Evolutionary conservation across 202 grass and related monocot genomes (phyloP).

Genomic region (Saccharum hybrid): DNA sequence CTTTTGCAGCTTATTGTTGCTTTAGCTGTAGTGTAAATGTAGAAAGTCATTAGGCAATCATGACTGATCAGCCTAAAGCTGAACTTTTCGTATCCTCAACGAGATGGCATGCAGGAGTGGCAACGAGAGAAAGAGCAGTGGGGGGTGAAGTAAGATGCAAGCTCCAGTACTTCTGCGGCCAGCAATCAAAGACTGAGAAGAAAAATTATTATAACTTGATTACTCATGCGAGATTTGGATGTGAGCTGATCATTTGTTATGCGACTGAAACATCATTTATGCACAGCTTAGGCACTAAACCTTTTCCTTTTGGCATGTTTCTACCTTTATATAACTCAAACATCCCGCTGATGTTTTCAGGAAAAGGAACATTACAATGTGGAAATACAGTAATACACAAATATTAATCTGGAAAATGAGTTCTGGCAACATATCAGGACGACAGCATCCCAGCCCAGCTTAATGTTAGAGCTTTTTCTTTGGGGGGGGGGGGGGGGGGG

Average conservation of each 20-base stretch:
- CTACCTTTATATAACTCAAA: not conserved
- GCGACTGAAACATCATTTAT: not conserved
- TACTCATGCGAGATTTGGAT: conserved; percentile 3
- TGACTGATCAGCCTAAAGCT: not conserved
- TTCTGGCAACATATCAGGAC: not conserved
- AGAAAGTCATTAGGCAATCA: not conserved
- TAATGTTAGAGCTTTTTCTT: not conserved
- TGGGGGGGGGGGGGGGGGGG: too few species aligned
- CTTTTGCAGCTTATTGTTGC: conserved; percentile 25
- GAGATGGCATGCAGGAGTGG: conserved; percentile 5
- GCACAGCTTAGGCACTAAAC: not conserved
- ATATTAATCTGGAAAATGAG: not conserved
- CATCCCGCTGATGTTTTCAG: not conserved
- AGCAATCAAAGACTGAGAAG: not conserved
- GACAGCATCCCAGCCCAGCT: not conserved
- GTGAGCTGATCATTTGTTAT: conserved; percentile 16
- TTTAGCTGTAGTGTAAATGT: not conserved
- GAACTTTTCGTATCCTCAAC: not conserved
- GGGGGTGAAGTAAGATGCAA: conserved; percentile 16
- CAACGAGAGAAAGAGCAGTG: not conserved
- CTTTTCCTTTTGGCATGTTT: not conserved
- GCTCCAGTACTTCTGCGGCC: conserved; percentile 11
- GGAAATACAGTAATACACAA: not conserved
- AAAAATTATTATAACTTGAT: not conserved
- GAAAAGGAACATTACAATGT: not conserved